These are phyloP conservation scores for Lentinula edodes DNA, from an alignment of 768 basidiomycete genomes.

Conservation along the genomic window DNA sequence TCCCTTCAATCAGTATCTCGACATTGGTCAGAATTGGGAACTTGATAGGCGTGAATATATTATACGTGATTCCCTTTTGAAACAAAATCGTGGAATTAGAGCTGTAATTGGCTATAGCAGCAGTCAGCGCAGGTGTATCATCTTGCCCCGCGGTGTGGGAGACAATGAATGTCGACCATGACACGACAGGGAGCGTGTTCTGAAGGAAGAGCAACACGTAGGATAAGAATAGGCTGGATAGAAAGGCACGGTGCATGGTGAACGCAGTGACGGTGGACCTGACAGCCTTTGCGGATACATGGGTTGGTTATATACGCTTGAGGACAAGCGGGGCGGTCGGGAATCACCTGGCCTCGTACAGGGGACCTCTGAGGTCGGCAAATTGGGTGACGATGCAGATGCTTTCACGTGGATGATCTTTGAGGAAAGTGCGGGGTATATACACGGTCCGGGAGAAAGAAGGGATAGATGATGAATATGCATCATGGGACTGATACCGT, in stretches of 20 bases:
- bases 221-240: background rate
- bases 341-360: background rate
- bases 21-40: slow-evolving; percentile 53
- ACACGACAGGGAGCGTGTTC: background rate
- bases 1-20: slow-evolving; percentile 52
- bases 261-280: background rate
- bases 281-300: background rate
- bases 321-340: background rate
- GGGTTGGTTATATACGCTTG: background rate
- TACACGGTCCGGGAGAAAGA: background rate
- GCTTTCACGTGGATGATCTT: background rate
- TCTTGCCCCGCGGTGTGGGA: slow-evolving; percentile 42
- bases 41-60: slow-evolving; percentile 53
- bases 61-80: slow-evolving; percentile 50
- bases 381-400: background rate
- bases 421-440: background rate
- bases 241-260: background rate
- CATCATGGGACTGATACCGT: background rate
- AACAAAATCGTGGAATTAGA: slow-evolving; percentile 51
- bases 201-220: background rate
- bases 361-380: background rate
- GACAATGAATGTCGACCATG: slow-evolving; percentile 47
- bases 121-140: slow-evolving; percentile 43
- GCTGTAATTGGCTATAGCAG: slow-evolving; percentile 27
- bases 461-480: background rate